These are phyloP conservation scores for Trametes cingulata DNA, from an alignment of 768 basidiomycete species.

Conservation along the genomic window DNA sequence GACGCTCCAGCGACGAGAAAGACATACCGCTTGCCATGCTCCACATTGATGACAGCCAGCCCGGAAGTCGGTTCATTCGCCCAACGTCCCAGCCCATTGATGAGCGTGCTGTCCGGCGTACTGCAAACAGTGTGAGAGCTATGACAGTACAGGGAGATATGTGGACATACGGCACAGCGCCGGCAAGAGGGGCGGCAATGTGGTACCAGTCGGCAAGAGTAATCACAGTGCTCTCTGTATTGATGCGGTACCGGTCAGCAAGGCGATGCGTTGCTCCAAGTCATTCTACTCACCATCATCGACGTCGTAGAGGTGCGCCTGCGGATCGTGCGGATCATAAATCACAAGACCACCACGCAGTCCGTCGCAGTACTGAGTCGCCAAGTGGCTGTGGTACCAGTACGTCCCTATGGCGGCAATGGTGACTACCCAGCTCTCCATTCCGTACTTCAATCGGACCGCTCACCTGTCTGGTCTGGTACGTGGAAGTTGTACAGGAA, in stretches of 20 bases:
- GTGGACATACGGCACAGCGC: constrained; percentile 18
- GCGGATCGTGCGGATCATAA: constrained; percentile 34
- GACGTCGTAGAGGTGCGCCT: constrained; percentile 31
- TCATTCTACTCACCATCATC: constrained; percentile 24
- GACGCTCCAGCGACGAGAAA: not conserved
- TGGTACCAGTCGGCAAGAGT: constrained; percentile 49
- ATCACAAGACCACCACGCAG: constrained; percentile 38
- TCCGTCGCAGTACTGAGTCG: constrained; percentile 44
- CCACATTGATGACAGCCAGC: constrained; percentile 28
- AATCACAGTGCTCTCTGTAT: constrained; percentile 44
- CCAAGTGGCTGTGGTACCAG: constrained; percentile 47
- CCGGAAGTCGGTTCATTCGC: constrained; percentile 9
- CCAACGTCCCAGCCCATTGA: constrained; percentile 51
- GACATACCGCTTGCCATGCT: constrained; percentile 26
- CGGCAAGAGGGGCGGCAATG: constrained; percentile 11
- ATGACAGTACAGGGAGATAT: too few relatives aligned
- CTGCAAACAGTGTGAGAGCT: constrained; percentile 36
- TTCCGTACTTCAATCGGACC: too few relatives aligned
- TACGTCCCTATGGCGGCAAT: too few relatives aligned
- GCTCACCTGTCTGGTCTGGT: constrained; percentile 30
- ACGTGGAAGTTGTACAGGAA: constrained; percentile 42
- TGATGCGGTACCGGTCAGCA: too few relatives aligned
- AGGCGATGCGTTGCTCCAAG: too few relatives aligned
- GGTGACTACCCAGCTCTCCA: too few relatives aligned
- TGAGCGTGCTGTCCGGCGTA: too few relatives aligned